These are phyloP conservation scores for Sphaceloma murrayae DNA, from an alignment of 2,329 filamentous ascomycete species.

Conservation along the genomic window DNA sequence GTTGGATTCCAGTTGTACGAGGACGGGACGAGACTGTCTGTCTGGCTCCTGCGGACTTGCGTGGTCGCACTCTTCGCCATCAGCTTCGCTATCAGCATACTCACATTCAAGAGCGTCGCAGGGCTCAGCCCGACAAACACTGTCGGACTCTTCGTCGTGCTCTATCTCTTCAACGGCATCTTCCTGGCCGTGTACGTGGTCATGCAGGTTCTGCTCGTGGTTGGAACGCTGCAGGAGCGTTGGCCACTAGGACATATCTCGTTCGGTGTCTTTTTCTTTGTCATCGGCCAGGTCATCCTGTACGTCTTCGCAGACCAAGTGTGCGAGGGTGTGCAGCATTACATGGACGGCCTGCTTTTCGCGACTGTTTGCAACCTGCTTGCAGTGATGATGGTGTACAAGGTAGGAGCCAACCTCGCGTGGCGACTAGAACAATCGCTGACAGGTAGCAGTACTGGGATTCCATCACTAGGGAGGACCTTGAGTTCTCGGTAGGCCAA, in stretches of 20 bases:
- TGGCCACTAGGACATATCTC: constrained; percentile 90
- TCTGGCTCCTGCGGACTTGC: constrained; percentile 79
- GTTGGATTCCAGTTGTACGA: constrained; percentile 98
- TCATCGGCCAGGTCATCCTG: constrained; percentile 82
- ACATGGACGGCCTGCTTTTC: constrained; percentile 89
- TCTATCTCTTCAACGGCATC: constrained; percentile 84
- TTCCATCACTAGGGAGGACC: constrained; percentile 94
- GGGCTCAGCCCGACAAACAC: constrained; percentile 79
- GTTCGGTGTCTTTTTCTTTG: constrained; percentile 85
- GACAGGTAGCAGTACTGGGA: constrained; percentile 75
- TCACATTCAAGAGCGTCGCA: constrained; percentile 88
- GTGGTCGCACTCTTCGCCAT: constrained; percentile 76
- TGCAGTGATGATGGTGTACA: constrained; percentile 99
- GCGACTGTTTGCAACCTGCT: constrained; percentile 88
- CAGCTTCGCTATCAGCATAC: constrained; percentile 74
- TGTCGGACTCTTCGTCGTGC: constrained; percentile 76
- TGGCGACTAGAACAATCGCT: not conserved
- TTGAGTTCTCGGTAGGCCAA: constrained; percentile 94
- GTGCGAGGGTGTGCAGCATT: constrained; percentile 77
- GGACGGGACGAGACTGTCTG: constrained; percentile 83
- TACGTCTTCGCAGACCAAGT: constrained; percentile 83
- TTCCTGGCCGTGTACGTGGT: constrained; percentile 76
- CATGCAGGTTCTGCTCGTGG: constrained; percentile 80
- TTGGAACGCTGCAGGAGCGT: constrained; percentile 82
- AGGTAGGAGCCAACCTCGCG: constrained; percentile 47